Evolutionary conservation across 2,329 filamentous ascomycete genomes (phyloP), one percentile per base, ranked within the genome.

Genomic region (Fusarium camptoceras): DNA sequence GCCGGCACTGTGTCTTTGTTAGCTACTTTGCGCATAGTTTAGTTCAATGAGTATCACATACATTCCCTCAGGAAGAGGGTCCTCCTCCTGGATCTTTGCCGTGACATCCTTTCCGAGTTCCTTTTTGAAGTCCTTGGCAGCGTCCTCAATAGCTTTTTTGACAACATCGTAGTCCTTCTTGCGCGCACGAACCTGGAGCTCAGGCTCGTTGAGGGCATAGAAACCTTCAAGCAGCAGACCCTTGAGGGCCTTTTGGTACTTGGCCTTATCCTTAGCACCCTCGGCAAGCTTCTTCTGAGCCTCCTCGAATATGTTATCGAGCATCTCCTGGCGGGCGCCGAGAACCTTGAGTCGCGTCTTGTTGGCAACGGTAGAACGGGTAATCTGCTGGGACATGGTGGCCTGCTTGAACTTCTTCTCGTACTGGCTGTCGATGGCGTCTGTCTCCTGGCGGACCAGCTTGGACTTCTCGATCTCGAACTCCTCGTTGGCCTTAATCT

Each of bases 391-490:
- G 70, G 94, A 95, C 93, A 98, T 97, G 85, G 92, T 89, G 77
- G 96, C 95, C 84, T 97, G 93, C 87, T 98, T 99, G 89, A 97
- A 97, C 86, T 98, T 98, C 90, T 97, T 98, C 84, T 95, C 93
- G 88, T 98, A 99, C 76, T 92, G 86, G 73, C 87, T 86, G 84
- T 99, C 96, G 86, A 99, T 98, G 82, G 94, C 84, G 78, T 94
- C 89, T 56, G 93, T 98, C 84, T 98, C 96, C 83, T 97, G 91
- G 80, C 94, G 95, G 76, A 98, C 96, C 53, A 99, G 93, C 87
- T 97, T 98, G 77, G 94, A 96, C 85, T 99, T 99, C 81, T 99
- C 96, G 80, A 98, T 98, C 80, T 94, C 93, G 83, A 98, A 98
- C 83, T 99, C 96, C 83, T 98, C 94, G 85, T 98, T 94, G 82